These are phyloP conservation scores for Annulohypoxylon nitens DNA, from an alignment of 495 filamentous ascomycete species.

Conservation along the genomic window DNA sequence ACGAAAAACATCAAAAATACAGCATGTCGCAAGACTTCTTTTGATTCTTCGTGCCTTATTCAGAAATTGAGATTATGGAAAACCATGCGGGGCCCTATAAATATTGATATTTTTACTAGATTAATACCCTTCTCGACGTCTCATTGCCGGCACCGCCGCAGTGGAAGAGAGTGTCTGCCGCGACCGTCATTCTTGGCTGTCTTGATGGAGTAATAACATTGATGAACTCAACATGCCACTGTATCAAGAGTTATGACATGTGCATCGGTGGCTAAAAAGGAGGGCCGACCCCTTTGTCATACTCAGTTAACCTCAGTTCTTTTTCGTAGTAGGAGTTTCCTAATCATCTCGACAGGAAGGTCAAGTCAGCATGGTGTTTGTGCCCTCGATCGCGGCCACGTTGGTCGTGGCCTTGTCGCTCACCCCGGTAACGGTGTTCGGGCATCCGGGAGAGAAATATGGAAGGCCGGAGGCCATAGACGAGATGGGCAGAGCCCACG, in stretches of 20 bases:
- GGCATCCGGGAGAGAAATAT: conserved; percentile 48
- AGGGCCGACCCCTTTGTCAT: conserved; percentile 10
- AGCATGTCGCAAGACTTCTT: conserved; percentile 14
- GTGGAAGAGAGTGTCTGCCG: conserved; percentile 38
- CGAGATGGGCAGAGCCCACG: conserved; percentile 45
- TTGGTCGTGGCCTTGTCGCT: conserved; percentile 43
- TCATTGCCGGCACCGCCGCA: conserved; percentile 35
- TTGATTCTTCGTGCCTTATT: conserved; percentile 23
- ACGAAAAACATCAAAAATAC: conserved; percentile 24
- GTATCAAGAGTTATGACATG: conserved; percentile 21
- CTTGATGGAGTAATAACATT: conserved; percentile 38
- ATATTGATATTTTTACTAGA: conserved; percentile 17
- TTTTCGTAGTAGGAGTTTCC: conserved; percentile 19
- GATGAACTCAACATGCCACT: conserved; percentile 27
- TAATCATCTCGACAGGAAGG: conserved; percentile 17
- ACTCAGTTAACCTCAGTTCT: conserved; percentile 1
- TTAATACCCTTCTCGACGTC: background rate
- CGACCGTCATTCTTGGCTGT: conserved; percentile 43
- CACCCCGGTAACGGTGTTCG: conserved; percentile 31
- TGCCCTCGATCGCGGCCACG: conserved; percentile 37
- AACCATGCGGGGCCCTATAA: conserved; percentile 34
- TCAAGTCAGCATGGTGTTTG: conserved; percentile 44
- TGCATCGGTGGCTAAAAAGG: conserved; percentile 41
- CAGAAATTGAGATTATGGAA: conserved; percentile 16
- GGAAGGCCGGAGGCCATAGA: conserved; percentile 43